These are phyloP conservation scores for Curvularia sp. DNA, from an alignment of 2,329 filamentous ascomycete genomes.

Conservation along the genomic window DNA sequence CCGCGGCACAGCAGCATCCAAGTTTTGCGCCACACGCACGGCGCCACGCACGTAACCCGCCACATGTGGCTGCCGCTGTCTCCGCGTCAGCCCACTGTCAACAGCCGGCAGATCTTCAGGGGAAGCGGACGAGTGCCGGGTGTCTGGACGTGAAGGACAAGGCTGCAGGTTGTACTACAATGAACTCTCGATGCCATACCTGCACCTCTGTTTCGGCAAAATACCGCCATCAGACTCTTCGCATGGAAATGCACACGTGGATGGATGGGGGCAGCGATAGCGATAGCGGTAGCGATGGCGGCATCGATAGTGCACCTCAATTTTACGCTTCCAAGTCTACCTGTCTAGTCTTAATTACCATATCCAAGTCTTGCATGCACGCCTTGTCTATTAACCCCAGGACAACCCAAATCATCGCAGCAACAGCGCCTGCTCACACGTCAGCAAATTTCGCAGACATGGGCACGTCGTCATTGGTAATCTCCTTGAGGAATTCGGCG, in stretches of 20 bases:
- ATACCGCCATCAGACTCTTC: background rate
- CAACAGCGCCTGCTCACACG: background rate
- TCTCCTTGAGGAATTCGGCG: slow-evolving; percentile 68
- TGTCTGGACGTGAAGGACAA: background rate
- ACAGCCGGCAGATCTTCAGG: slow-evolving; percentile 19
- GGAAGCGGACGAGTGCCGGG: slow-evolving; percentile 1
- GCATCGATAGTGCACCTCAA: background rate
- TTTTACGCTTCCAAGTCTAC: background rate
- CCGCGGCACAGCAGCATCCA: background rate
- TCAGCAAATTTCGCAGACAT: slow-evolving; percentile 50
- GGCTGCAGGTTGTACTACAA: background rate
- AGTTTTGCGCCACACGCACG: background rate
- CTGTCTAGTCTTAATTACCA: background rate
- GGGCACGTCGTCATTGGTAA: slow-evolving; percentile 78
- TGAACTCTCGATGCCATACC: background rate
- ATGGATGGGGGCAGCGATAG: background rate
- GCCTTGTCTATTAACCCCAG: slow-evolving; percentile 21
- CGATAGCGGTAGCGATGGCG: background rate
- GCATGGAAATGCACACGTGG: background rate
- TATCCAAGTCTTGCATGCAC: background rate
- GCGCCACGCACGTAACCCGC: slow-evolving; percentile 4
- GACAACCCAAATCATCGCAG: slow-evolving; percentile 1
- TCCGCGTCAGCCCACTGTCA: background rate
- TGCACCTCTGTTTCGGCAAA: background rate
- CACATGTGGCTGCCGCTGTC: background rate